Base-by-base conservation (phyloP, 2,329 filamentous ascomycete genomes). In the Ceratocystis diversiconidia region DNA sequence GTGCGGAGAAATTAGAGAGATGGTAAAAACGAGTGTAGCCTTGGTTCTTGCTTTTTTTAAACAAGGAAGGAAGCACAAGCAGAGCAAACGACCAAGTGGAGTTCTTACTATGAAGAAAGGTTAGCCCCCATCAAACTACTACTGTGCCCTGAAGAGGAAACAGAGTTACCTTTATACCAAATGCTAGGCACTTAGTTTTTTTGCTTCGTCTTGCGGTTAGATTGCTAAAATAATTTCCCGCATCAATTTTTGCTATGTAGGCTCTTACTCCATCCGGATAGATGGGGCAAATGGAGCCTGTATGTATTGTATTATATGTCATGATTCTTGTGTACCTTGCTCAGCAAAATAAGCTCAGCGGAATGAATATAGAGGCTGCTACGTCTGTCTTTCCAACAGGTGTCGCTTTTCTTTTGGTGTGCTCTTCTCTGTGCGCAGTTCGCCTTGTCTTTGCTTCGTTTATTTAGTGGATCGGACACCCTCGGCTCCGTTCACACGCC, bases 1-100 rank as follows among this genome's bases (percentile, higher is more conserved):
- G 32, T 36, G 32, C 32, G 32, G 32, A 36, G 32, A 36, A 36
- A 36, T 10, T 12, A 36, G 8, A 36, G 7, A 36, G 32, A 3
- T 36, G 32, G 32, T 36, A 12, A 36, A 36, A 36, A 36, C 10
- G 32, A 36, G 32, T 36, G n/a, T 15, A 17, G 32, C 10, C 5
- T 30, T 55, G 32, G 2, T 41, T 41, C 19, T 12, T 50, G 32
- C 3, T n/a, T 28, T 28, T 28, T 25, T 36, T 19, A 44, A 2
- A 80, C 15, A 52, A 17, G 5, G 61, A 62, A 41, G 25, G n/a
- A 44, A 57, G 59, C 48, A 67, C 22, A 66, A 41, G 22, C n/a
- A 48, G 55, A 43, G 28, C 41, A 61, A 63, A 61, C 7, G 22
- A n/a, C 36, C 25, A 32, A 32, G 25, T 41, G 62, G 62, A 44